Evolutionary conservation across 2,329 filamentous ascomycete species (phyloP).

Genomic region (Truncatella angustata): DNA sequence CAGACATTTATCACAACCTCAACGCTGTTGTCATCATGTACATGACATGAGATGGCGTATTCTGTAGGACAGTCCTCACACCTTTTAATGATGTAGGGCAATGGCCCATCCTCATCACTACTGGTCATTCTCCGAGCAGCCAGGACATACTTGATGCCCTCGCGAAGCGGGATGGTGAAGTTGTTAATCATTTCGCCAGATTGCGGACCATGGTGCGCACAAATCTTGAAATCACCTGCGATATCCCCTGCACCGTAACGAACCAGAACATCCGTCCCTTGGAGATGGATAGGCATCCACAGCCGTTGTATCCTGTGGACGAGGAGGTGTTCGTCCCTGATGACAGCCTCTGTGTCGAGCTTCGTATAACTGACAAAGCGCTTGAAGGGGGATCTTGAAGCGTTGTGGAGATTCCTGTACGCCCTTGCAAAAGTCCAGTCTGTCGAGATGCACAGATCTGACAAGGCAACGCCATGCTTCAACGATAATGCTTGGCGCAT

Average conservation of each 20-base stretch:
- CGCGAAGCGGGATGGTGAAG: slow-evolving; percentile 10
- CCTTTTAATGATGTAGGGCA: slow-evolving; percentile 10
- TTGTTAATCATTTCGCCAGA: slow-evolving; percentile 12
- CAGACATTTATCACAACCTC: slow-evolving; percentile 14
- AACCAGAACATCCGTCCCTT: slow-evolving; percentile 13
- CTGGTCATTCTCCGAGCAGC: background rate
- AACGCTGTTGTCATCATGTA: slow-evolving; percentile 11
- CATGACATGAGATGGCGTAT: slow-evolving; percentile 11
- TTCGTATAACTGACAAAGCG: slow-evolving; percentile 14
- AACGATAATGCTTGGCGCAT: background rate
- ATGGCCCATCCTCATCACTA: background rate
- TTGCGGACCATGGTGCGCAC: slow-evolving; percentile 8
- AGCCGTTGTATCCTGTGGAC: slow-evolving; percentile 13
- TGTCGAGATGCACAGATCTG: slow-evolving; percentile 10
- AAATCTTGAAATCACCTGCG: slow-evolving; percentile 14
- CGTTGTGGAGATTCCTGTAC: slow-evolving; percentile 13
- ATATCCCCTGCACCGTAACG: slow-evolving; percentile 13
- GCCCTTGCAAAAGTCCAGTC: slow-evolving; percentile 11
- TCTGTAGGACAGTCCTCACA: slow-evolving; percentile 14
- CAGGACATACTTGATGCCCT: slow-evolving; percentile 4
- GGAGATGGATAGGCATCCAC: slow-evolving; percentile 12
- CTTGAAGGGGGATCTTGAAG: slow-evolving; percentile 9
- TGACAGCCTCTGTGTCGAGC: slow-evolving; percentile 12
- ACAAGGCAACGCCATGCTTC: slow-evolving; percentile 7
- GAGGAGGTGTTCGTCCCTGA: background rate